Evolutionary conservation across 208 protist genomes (phyloP), one percentile per base, ranked within the genome.

Genomic region (Crithidia bombi): DNA sequence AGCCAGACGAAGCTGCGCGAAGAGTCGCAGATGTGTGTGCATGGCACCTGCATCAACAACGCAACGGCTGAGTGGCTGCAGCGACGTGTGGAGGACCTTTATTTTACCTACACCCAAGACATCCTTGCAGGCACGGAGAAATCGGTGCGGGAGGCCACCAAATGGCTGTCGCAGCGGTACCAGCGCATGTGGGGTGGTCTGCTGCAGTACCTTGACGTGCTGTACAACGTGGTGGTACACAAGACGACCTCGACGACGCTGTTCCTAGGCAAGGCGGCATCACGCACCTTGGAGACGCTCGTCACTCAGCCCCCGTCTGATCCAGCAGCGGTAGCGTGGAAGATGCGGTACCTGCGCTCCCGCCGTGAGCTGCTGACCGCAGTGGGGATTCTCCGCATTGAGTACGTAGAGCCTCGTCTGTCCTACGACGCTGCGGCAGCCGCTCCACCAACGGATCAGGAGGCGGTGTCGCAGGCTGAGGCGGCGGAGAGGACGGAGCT

Each of bases 81-180:
- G 56, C 25, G 26, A 15, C 67, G 41, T 5, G 41, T 93, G 26
- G 78, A 85, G 32, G 41, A 46, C 9, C 38, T 93, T 17, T 93
- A 90, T 72, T 25, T 81, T 12, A 25, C 21, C 5, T 82, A 83
- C 66, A 30, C 87, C 14, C 39, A 78, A 2, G 82, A 92, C 44
- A 70, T 91, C 2, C 50, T 93, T 12, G 38, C 39, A 0, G 79
- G 78, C 33, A 69, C 50, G 21, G 81, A 92, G 14, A 30, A 66
- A 33, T 65, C 46, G 7, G 85, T 91, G 32, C 39, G 82, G 19
- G 64, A 71, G 35, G 74, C 72, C 5, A 67, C 85, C 47, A 38
- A 61, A 41, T 41, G 55, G 44, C 78, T 96, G 33, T 96, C 91
- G 30, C 65, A 66, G 30, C 87, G 91, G 21, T 96, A 96, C 61